Conservation (phyloP, 306 rosid genomes). For the Dicorynia guianensis region DNA sequence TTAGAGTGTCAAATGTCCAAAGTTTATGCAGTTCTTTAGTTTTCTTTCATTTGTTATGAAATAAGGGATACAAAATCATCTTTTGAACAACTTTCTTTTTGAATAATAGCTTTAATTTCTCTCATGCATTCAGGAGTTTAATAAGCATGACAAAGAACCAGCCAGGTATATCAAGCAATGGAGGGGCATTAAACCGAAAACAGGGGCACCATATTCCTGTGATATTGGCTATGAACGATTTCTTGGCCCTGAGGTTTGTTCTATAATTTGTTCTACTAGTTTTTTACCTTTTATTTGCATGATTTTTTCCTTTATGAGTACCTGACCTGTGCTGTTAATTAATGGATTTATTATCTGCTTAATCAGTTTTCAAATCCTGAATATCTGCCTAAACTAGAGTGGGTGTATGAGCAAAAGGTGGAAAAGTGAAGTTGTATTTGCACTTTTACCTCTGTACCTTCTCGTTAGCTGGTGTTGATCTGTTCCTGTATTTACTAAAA, state of each 20-base stretch:
- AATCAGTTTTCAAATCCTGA: slow-evolving; percentile 3
- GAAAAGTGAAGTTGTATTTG: neutral
- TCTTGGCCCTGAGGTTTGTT: slow-evolving; percentile 97
- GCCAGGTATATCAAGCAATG: slow-evolving; percentile 90
- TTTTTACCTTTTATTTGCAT: slow-evolving; percentile 8
- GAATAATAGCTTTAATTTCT: slow-evolving; percentile 46
- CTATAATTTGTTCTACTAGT: slow-evolving; percentile 13
- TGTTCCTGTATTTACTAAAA: neutral
- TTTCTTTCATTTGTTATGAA: neutral
- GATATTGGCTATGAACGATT: slow-evolving; percentile 98
- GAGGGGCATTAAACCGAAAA: slow-evolving; percentile 98
- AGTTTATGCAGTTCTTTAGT: slow-evolving; percentile 4
- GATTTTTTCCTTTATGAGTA: slow-evolving; percentile 16
- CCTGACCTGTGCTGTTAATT: slow-evolving; percentile 9
- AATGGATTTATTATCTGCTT: neutral
- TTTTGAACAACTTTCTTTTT: slow-evolving; percentile 22
- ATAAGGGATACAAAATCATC: slow-evolving; percentile 25
- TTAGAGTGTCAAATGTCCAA: slow-evolving; percentile 21
- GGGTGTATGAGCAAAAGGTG: slow-evolving; percentile 8
- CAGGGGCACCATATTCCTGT: slow-evolving; percentile 98
- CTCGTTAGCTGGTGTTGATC: neutral
- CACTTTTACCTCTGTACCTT: slow-evolving; percentile 5
- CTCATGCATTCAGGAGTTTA: slow-evolving; percentile 71
- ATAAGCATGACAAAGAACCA: slow-evolving; percentile 97
- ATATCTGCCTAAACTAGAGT: slow-evolving; percentile 2